Evolutionary conservation across 305 asterid genomes (phyloP), one percentile per base, ranked within the genome.

Genomic region (Euphrasia arctica): DNA sequence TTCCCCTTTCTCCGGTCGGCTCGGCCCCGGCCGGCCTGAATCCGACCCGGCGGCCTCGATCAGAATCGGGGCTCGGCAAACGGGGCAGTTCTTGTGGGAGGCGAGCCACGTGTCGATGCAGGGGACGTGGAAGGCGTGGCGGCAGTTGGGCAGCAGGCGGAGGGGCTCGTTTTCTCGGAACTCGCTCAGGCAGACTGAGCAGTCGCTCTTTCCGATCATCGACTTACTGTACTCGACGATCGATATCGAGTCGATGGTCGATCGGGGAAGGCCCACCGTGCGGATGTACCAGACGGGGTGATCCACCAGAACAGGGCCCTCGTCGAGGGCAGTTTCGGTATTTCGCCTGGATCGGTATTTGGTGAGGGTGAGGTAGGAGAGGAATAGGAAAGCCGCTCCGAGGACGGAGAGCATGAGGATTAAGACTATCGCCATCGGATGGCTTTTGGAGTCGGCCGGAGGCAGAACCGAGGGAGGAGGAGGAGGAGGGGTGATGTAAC

Each of bases 81-180:
- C 56, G 0, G 95, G 97, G 60, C 95, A 90, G 47, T 76, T 90
- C 69, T 69, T 71, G 67, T 90, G 95, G 11, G 94, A 82, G 18
- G 81, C 66, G 4, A 90, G 32, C 97, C 97, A 90, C 15, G 87
- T 85, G 65, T 90, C 95, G 22, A 87, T 83, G 62, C 97, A 89
- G 15, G 51, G 13, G 7, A 78, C 34, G 57, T 89, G 97, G 68
- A 89, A 89, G 56, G 91, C 91, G 56, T 90, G 97, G 71, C 77
- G 79, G 62, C 97, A 89, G 50, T 87, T 89, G 0, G 95, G 95
- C 75, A 89, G 62, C 51, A 87, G 79, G 71, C 95, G 64, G n/a
- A 87, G 81, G 1, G 9, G 69, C 68, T 90, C 97, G 34, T 74
- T 77, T 15, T 85, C 94, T 66, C 73, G 62, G 77, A 87, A 90